A percentile compares a stretch with the other conserved stretches of the same genome.
phyloP scores from a whole-genome alignment of 371 early-diverging fungal species.

The Umbelopsis sp. region DNA sequence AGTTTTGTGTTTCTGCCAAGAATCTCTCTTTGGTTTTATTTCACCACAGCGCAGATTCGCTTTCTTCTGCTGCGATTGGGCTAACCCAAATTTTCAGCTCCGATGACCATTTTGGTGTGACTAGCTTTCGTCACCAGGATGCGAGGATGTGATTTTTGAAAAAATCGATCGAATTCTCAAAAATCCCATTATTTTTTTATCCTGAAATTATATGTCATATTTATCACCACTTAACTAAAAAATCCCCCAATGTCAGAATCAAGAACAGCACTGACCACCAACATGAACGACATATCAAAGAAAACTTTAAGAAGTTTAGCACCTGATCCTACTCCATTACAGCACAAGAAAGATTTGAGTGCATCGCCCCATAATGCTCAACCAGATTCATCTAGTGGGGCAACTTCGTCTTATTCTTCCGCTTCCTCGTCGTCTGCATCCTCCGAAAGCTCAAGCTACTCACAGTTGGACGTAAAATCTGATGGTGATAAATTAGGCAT shows the following conservation, averaged over 20 bases:
- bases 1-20: no score
- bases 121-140: not conserved
- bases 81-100: no score
- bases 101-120: not conserved
- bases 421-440: constrained; percentile 5
- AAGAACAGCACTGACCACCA: no score
- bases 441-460: not conserved
- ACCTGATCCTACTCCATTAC: not conserved
- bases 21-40: no score
- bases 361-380: not conserved
- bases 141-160: not conserved
- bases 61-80: no score
- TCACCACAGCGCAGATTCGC: no score
- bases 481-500: not conserved
- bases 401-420: not conserved
- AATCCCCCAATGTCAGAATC: not conserved
- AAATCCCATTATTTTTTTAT: constrained; percentile 13
- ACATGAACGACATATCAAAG: not conserved
- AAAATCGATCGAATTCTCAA: not conserved
- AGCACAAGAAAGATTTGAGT: not conserved
- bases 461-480: not conserved
- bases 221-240: not conserved
- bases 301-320: no score
- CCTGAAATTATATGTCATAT: constrained; percentile 3
- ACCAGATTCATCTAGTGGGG: not conserved